A percentile compares a stretch with the other conserved stretches of the same genome.
phyloP scores from a whole-genome alignment of 2,329 filamentous ascomycete species.

The Sporothrix pallida region DNA sequence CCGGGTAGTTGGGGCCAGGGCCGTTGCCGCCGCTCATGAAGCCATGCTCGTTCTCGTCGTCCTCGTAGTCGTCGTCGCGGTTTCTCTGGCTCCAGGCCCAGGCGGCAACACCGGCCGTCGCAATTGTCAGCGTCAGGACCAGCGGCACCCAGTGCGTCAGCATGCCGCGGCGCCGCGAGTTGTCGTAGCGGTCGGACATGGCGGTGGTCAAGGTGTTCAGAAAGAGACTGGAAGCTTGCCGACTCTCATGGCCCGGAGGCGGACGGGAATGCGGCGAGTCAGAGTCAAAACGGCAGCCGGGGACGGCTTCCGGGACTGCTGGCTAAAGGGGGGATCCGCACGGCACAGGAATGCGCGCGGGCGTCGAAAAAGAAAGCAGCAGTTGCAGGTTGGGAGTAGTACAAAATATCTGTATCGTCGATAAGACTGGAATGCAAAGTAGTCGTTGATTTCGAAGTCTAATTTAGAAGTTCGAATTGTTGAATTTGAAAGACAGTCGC shows the following conservation, averaged over 20 bases:
- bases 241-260: conserved; percentile 29
- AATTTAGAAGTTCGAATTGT: background rate
- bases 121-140: conserved; percentile 82
- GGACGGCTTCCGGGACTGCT: conserved; percentile 21
- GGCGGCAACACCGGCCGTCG: conserved; percentile 82
- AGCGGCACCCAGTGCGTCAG: conserved; percentile 90
- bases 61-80: conserved; percentile 72
- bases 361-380: background rate
- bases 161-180: conserved; percentile 64
- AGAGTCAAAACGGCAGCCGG: conserved; percentile 25
- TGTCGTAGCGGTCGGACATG: conserved; percentile 62
- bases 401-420: background rate
- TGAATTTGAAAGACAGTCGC: too few relatives aligned
- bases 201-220: conserved; percentile 37
- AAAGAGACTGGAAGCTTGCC: background rate
- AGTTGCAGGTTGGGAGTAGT: too few relatives aligned
- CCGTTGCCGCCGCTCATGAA: conserved; percentile 23
- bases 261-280: background rate
- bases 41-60: conserved; percentile 56
- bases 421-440: conserved; percentile 13
- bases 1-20: background rate
- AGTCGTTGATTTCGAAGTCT: background rate
- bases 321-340: conserved; percentile 16
- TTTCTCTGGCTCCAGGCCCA: conserved; percentile 94
- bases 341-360: conserved; percentile 26